Base-by-base conservation (phyloP, 176 grass and related monocot genomes). In the Areca catechu region DNA sequence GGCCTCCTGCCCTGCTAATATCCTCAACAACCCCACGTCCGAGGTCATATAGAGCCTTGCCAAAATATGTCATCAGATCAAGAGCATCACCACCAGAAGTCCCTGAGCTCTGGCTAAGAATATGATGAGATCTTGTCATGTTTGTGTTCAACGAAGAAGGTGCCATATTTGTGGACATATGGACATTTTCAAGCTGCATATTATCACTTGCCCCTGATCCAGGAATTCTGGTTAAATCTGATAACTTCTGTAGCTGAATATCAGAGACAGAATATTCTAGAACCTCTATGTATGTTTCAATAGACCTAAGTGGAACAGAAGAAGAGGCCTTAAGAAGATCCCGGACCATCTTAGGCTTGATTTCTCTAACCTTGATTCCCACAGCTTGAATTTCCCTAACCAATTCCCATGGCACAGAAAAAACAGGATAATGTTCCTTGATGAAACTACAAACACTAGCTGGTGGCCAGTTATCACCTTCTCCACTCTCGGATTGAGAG, bases 341-440 rank as follows among this genome's bases (percentile, higher is more conserved):
- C 51, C 91, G 71, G 16, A 96, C 77, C 91, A 96, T 96, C 78
- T 81, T 90, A 73, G 91, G 91, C 57, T 76, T 90, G 64, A 96
- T 96, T 74, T 86, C 83, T 80, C 74, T 86, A 47, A 83, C 79
- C 47, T 72, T 73, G 74, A 96, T 76, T 61, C 86, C 91, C 63
- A 90, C 86, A 62, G 86, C 83, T 71, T 90, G 85, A 66, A 96
- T 87, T 83, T 96, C 91, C 57, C 43, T 82, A 58, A 90, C 86
- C 74, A 96, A 56, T 77, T 96, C 91, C 71, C 86, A 90, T 22
- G 91, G 91, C 71, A 96, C 91, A 48, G 91, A 96, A 76, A 96
- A 96, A 64, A 96, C 91, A 72, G 91, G 91, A 71, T 96, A 96
- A 58, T 86, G 80, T 70, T 96, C 91, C 74, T 96, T 96, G 66